Conservation (phyloP, 2,329 filamentous ascomycete species). For the Botryosphaeria agaves region DNA sequence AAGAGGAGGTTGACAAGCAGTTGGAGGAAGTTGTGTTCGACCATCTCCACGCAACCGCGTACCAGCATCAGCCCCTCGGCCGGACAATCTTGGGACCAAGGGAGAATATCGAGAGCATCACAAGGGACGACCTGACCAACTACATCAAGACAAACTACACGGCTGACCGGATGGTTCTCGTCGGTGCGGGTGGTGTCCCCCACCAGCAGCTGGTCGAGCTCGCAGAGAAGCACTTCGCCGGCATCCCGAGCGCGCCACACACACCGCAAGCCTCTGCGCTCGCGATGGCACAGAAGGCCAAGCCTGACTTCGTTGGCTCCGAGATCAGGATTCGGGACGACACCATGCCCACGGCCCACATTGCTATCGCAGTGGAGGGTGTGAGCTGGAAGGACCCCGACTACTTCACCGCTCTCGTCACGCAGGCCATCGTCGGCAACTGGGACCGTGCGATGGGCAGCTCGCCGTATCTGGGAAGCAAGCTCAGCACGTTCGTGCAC, state of each 20-base stretch:
- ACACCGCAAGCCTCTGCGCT: constrained; percentile 55
- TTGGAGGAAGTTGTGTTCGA: constrained; percentile 99
- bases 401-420: constrained; percentile 96
- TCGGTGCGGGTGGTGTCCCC: constrained; percentile 83
- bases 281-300: constrained; percentile 60
- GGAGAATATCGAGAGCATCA: constrained; percentile 96
- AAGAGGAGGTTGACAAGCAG: constrained; percentile 99
- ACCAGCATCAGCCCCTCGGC: constrained; percentile 88
- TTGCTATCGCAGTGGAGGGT: constrained; percentile 96
- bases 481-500: constrained; percentile 88
- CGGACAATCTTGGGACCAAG: constrained; percentile 95
- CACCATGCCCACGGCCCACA: constrained; percentile 89
- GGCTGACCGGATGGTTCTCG: constrained; percentile 97
- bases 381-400: constrained; percentile 99
- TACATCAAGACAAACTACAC: constrained; percentile 99
- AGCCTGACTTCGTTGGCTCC: constrained; percentile 90
- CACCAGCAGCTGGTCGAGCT: constrained; percentile 90
- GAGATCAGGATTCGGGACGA: constrained; percentile 93
- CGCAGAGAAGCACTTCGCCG: constrained; percentile 87
- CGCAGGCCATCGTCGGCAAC: constrained; percentile 98
- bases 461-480: constrained; percentile 93
- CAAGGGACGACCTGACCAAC: constrained; percentile 72
- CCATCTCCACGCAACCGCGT: constrained; percentile 95
- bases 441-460: constrained; percentile 99
- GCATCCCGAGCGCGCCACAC: constrained; percentile 57